These are phyloP conservation scores for Allantophomopsis cytisporea DNA, from an alignment of 2,329 filamentous ascomycete genomes.

Conservation along the genomic window DNA sequence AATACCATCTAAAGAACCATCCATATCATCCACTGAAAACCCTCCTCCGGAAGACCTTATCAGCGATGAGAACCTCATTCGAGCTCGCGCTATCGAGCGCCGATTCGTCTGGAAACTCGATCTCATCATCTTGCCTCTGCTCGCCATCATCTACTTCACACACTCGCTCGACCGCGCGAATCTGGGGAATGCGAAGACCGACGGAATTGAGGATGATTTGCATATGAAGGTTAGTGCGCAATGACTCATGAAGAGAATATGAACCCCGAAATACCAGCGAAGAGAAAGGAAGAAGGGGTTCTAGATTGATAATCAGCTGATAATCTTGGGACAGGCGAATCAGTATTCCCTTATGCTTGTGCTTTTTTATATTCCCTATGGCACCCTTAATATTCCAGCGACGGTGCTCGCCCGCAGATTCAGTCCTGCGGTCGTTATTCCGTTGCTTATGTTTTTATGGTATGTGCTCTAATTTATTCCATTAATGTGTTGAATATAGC, in stretches of 20 bases:
- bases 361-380: conserved; percentile 4
- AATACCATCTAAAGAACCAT: no score
- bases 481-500: neutral
- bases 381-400: conserved; percentile 8
- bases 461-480: neutral
- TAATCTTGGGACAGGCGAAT: neutral
- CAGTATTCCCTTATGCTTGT: conserved; percentile 3
- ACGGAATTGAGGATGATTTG: conserved; percentile 19
- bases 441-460: conserved; percentile 1
- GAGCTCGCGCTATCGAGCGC: neutral
- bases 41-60: no score
- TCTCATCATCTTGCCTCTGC: conserved; percentile 3
- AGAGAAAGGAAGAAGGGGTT: neutral
- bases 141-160: conserved; percentile 26
- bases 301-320: no score
- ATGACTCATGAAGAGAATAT: neutral
- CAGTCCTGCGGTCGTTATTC: conserved; percentile 3
- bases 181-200: conserved; percentile 29
- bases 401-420: conserved; percentile 7
- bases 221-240: neutral
- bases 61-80: no score
- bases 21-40: no score
- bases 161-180: conserved; percentile 29
- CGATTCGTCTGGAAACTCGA: conserved; percentile 5
- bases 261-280: neutral